Conservation (phyloP, 805 yeast species). For the Millerozyma acaciae region DNA sequence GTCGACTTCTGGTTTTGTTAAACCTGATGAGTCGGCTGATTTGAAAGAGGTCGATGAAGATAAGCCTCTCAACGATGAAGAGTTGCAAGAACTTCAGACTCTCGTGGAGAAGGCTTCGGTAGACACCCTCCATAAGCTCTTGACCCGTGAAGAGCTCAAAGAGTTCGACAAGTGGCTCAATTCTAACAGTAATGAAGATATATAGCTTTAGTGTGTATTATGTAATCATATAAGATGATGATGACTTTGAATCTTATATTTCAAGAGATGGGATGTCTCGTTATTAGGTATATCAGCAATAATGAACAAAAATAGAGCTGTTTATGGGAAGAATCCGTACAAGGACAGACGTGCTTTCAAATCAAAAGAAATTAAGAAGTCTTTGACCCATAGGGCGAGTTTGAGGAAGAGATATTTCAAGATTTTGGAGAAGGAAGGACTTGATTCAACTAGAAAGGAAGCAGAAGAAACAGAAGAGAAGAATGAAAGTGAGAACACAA, state of each 20-base stretch:
- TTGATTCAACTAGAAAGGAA: conserved; percentile 5
- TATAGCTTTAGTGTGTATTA: conserved; percentile 4
- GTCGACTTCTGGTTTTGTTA: too few relatives aligned
- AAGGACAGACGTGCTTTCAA: conserved; percentile 37
- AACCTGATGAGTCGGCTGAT: background rate
- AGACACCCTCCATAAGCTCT: conserved; percentile 1
- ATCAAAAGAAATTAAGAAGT: conserved; percentile 66
- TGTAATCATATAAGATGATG: too few relatives aligned
- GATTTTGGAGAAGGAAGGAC: conserved; percentile 67
- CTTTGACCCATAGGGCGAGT: conserved; percentile 75
- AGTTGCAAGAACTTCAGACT: conserved; percentile 2
- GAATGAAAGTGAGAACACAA: conserved; percentile 4
- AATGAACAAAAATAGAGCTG: background rate
- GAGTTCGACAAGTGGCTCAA: conserved; percentile 4
- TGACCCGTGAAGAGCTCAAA: conserved; percentile 5
- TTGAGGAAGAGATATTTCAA: conserved; percentile 79
- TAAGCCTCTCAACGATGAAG: conserved; percentile 5
- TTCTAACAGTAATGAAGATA: conserved; percentile 2
- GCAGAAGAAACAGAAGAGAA: conserved; percentile 13
- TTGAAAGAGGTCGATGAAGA: conserved; percentile 5
- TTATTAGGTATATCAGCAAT: too few relatives aligned
- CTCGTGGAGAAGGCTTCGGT: conserved; percentile 1
- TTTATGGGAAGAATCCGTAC: conserved; percentile 24
- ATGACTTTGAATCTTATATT: too few relatives aligned
- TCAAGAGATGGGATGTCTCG: too few relatives aligned